phyloP scores from a whole-genome alignment of 495 filamentous ascomycete species.

The Aspergillus conjunctus region DNA sequence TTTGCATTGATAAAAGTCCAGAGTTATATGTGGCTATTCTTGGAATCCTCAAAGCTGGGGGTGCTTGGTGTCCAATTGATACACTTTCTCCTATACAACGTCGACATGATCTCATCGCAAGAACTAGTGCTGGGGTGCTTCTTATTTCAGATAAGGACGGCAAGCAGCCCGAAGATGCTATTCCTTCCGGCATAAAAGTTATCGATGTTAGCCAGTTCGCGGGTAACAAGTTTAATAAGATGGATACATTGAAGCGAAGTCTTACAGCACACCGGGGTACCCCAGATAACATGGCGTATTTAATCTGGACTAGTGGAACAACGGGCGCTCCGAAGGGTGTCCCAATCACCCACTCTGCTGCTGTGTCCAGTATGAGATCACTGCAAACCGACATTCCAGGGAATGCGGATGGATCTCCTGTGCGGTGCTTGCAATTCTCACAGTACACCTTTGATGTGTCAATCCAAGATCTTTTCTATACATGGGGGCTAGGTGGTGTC shows the following conservation, averaged over 20 bases:
- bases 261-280: constrained; percentile 19
- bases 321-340: constrained; percentile 78
- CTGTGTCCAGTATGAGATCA: constrained; percentile 36
- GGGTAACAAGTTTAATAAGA: background rate
- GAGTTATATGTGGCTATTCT: constrained; percentile 77
- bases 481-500: constrained; percentile 40
- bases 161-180: constrained; percentile 22
- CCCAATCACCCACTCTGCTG: constrained; percentile 40
- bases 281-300: constrained; percentile 56
- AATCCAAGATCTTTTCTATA: constrained; percentile 45
- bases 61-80: constrained; percentile 45
- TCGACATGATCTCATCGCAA: constrained; percentile 38
- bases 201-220: constrained; percentile 30
- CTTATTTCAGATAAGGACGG: constrained; percentile 30
- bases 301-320: constrained; percentile 85
- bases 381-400: constrained; percentile 34
- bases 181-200: constrained; percentile 31
- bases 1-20: constrained; percentile 80
- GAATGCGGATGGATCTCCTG: constrained; percentile 25
- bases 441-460: constrained; percentile 44
- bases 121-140: constrained; percentile 30
- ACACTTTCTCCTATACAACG: constrained; percentile 37
- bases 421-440: constrained; percentile 43
- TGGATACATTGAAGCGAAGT: background rate
- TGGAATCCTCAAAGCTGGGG: constrained; percentile 70